Base-by-base conservation (phyloP, 78 protist species). In the Dictyostelium citrinum region DNA sequence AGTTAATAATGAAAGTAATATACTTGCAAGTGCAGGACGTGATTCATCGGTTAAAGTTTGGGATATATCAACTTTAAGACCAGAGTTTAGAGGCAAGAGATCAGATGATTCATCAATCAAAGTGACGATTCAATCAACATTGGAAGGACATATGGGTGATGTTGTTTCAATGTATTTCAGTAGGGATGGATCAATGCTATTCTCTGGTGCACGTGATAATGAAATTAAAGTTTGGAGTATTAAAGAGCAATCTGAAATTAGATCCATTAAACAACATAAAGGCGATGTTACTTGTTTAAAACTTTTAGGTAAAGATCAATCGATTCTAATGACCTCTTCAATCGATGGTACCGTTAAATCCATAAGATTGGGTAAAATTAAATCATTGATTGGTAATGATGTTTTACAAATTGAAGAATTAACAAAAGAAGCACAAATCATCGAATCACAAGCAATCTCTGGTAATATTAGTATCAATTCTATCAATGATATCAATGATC, bases 131-230 rank as follows among this genome's bases (percentile, higher is more conserved):
- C n/a, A 41, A 24, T 22, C 55, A 4, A 41, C 81, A n/a, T 75
- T 75, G 9, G 81, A 75, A 37, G 81, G 81, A 2, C 81, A 75
- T 75, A 75, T n/a, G 41, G 81, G 81, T 24, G 81, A 75, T 45
- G 81, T 75, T 2, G 60, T 75, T 16, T 75, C 81, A 6, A 31
- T 75, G 41, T 16, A 17, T 16, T 75, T 75, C 60, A 75, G 45
- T 24, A 35, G 24, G 45, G 81, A 75, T 75, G 81, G 61, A 0
- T 37, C 41, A 17, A 41, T 75, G 60, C 24, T 75, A 24, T 75
- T 75, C 45, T 41, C 61, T 9, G 81, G 81, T 41, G 81, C 81
- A 24, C n/a, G 81, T 24, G 81, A 75, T 75, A 75, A 75, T 75
- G 81, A 75, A 75, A 75, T 75, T 11, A 75, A 75, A n/a, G n/a